These are phyloP conservation scores for Stylonectria norvegica DNA, from an alignment of 2,329 filamentous ascomycete genomes.

Conservation along the genomic window DNA sequence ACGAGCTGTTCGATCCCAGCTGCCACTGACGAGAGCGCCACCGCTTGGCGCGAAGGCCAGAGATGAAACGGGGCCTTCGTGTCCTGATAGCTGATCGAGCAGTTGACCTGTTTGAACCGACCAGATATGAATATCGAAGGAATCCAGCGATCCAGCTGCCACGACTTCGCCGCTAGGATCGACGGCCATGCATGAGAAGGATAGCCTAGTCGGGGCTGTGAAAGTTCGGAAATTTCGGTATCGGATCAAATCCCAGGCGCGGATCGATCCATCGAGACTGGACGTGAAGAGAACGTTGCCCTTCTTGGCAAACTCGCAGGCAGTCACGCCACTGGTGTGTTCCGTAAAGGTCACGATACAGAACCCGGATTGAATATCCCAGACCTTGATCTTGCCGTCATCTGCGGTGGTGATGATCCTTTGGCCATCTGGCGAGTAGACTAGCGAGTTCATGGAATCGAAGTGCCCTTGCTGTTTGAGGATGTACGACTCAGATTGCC, in stretches of 20 bases:
- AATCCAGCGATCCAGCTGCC: constrained; percentile 90
- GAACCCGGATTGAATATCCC: constrained; percentile 95
- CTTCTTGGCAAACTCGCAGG: constrained; percentile 90
- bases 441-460: constrained; percentile 88
- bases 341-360: constrained; percentile 98
- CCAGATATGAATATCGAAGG: constrained; percentile 97
- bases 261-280: constrained; percentile 87
- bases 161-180: constrained; percentile 96
- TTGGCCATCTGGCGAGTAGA: constrained; percentile 91
- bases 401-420: constrained; percentile 91
- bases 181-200: constrained; percentile 92
- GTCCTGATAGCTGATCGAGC: constrained; percentile 83
- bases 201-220: constrained; percentile 84
- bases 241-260: constrained; percentile 93
- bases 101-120: constrained; percentile 96
- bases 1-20: constrained; percentile 93
- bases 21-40: constrained; percentile 79
- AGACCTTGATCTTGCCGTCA: constrained; percentile 97
- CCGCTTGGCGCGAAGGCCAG: constrained; percentile 88
- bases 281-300: constrained; percentile 95
- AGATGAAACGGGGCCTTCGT: constrained; percentile 89
- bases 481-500: constrained; percentile 98
- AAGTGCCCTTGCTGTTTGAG: constrained; percentile 97
- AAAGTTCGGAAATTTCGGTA: constrained; percentile 98
- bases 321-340: constrained; percentile 89